phyloP scores from a whole-genome alignment of 257 asterid species.

The Nyctanthes arbortristis region DNA sequence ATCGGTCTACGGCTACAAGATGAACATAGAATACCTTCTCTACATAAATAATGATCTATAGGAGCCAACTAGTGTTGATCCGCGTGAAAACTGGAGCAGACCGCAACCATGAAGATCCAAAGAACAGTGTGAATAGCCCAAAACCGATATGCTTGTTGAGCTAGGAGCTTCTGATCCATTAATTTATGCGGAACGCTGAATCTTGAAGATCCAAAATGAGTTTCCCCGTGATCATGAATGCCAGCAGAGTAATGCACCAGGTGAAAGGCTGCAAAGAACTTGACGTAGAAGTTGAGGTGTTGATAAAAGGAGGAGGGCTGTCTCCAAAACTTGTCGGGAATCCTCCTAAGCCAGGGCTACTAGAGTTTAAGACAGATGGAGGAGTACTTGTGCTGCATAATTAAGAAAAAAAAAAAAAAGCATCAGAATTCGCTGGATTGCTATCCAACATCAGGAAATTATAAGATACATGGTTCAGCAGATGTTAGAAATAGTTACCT shows the following conservation, averaged over 20 bases:
- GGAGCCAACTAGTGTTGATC: slow-evolving; percentile 3
- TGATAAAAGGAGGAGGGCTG: slow-evolving; percentile 38
- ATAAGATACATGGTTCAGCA: not conserved
- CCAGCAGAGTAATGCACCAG: slow-evolving; percentile 38
- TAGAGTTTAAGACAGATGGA: slow-evolving; percentile 43
- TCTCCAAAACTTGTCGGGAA: slow-evolving; percentile 49
- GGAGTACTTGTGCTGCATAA: slow-evolving; percentile 51
- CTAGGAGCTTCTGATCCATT: no score
- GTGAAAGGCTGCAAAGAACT: slow-evolving; percentile 40
- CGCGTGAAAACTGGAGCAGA: slow-evolving; percentile 11
- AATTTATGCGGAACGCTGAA: slow-evolving; percentile 21
- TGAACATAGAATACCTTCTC: slow-evolving; percentile 16
- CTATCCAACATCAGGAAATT: not conserved
- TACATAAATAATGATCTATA: slow-evolving; percentile 12
- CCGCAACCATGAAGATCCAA: not conserved
- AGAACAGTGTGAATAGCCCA: slow-evolving; percentile 1
- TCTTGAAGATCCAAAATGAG: slow-evolving; percentile 18
- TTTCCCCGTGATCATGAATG: slow-evolving; percentile 39
- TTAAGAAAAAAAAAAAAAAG: slow-evolving; percentile 8
- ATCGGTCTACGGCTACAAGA: slow-evolving; percentile 14
- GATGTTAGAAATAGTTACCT: slow-evolving; percentile 32
- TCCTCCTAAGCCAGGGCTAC: slow-evolving; percentile 56
- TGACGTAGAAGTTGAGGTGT: slow-evolving; percentile 40
- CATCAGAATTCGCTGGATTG: not conserved
- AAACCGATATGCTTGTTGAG: slow-evolving; percentile 5